Base-by-base conservation (phyloP, 345 rosid species). In the Chamaenerion angustifolium region DNA sequence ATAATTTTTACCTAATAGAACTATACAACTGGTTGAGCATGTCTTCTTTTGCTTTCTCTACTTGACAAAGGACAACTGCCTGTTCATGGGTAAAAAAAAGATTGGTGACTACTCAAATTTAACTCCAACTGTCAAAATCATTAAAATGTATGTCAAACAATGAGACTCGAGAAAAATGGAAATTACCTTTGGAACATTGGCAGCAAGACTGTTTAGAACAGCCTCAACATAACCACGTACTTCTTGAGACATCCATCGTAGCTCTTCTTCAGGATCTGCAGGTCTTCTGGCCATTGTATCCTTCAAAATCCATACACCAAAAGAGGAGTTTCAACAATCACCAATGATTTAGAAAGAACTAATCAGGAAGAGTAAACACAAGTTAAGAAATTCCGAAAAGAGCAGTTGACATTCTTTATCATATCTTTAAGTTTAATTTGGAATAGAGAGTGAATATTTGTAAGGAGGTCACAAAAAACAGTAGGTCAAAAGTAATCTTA, bases 41-140 rank as follows among this genome's bases (percentile, higher is more conserved):
- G 63, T 93, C 96, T 76, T 93, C 99, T 71, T 81, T 88, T 16
- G 99, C 76, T 68, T 93, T 93, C 71, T 93, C 99, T 37, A 93
- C 99, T 83, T 93, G 99, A 71, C 99, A 93, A 57, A 93, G 96
- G 70, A 93, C 96, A 42, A 93, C 81, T 11, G 96, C 96, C 99
- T 93, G 94, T 66, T 59, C 59, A 55, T 52, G 45, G 62, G 37
- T 31, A 31, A 31, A 31, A 31, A 31, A 1, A 31, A 31, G 37
- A 31, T 2, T 3, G 52, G 50, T 63, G 25, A 12, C 17, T 44
- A 12, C 12, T 1, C 15, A 13, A 40, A 49, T 17, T 16, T 43
- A 21, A 18, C 18, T 14, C 40, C 40, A 23, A 12, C 40, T 11
- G 12, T 21, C 42, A 10, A 31, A 2, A 8, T 45, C 1, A 51